Evolutionary conservation across 164 flowering plant species (phyloP).

Genomic region (Tetracentron sinense): DNA sequence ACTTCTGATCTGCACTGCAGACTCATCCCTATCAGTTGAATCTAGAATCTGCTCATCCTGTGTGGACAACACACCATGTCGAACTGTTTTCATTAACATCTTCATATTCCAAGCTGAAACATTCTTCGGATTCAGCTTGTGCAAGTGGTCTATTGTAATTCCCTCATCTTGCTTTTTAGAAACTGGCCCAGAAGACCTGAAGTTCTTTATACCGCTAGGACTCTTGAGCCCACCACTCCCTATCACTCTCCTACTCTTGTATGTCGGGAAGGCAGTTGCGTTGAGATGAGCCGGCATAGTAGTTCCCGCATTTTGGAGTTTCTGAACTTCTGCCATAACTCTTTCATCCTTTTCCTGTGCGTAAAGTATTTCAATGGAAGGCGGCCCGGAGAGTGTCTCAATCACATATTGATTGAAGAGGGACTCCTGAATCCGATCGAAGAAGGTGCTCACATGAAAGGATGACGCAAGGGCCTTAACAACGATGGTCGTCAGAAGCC

Average conservation of each 20-base stretch:
- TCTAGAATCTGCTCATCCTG: constrained; percentile 45
- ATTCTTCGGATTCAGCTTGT: constrained; percentile 59
- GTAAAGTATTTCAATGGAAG: constrained; percentile 31
- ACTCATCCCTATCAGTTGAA: constrained; percentile 33
- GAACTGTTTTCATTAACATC: constrained; percentile 50
- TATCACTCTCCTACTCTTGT: constrained; percentile 21
- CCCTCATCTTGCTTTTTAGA: constrained; percentile 31
- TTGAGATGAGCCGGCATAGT: constrained; percentile 33
- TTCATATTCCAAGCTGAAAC: constrained; percentile 79
- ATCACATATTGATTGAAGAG: constrained; percentile 61
- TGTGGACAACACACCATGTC: constrained; percentile 49
- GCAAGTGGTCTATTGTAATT: constrained; percentile 52
- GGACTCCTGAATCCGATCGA: constrained; percentile 61
- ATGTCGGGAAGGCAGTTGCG: constrained; percentile 14
- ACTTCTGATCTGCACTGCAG: constrained; percentile 37
- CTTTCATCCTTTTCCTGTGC: constrained; percentile 35
- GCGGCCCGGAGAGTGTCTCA: constrained; percentile 53
- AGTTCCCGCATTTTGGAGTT: constrained; percentile 48
- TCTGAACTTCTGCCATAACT: constrained; percentile 36
- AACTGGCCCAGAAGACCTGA: constrained; percentile 22
- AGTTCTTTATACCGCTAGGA: too few species aligned
- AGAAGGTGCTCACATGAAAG: constrained; percentile 52
- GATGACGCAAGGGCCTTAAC: constrained; percentile 54
- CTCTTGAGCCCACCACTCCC: constrained; percentile 24
- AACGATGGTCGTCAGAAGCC: constrained; percentile 48